These are phyloP conservation scores for Trichoderma orchidacearum DNA, from an alignment of 495 filamentous ascomycete genomes.

Conservation along the genomic window DNA sequence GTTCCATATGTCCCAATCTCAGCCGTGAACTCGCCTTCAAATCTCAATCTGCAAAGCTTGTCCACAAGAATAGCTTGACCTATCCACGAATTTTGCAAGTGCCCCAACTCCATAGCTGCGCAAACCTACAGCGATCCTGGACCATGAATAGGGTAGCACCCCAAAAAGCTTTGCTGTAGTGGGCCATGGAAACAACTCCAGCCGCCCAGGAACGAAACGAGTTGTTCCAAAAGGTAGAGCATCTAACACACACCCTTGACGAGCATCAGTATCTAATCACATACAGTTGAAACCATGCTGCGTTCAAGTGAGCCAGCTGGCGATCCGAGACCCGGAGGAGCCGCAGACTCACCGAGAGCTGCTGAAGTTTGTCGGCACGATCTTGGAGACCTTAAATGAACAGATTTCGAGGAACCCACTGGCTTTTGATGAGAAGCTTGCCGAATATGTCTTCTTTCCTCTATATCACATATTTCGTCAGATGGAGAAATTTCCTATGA, in stretches of 20 bases:
- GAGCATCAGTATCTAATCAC: constrained; percentile 2
- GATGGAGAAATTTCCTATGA: constrained; percentile 55
- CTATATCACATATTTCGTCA: constrained; percentile 75
- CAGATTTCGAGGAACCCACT: constrained; percentile 34
- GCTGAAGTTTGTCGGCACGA: constrained; percentile 33
- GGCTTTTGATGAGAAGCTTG: constrained; percentile 64
- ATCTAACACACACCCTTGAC: not conserved
- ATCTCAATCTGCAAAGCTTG: too few species aligned
- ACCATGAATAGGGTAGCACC: not conserved
- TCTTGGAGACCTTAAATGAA: constrained; percentile 38
- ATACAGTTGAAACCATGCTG: constrained; percentile 65
- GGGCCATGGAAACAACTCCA: not conserved
- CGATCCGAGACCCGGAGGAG: constrained; percentile 44
- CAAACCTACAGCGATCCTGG: not conserved
- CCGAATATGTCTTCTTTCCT: constrained; percentile 91
- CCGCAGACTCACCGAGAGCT: constrained; percentile 40
- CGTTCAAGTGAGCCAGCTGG: constrained; percentile 60
- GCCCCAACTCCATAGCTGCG: not conserved
- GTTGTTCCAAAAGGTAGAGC: constrained; percentile 26
- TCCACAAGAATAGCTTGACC: not conserved
- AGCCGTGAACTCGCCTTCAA: not conserved
- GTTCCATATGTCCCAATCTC: too few species aligned
- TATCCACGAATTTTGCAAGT: not conserved
- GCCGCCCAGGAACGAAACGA: constrained; percentile 14
- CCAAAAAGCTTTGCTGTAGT: not conserved